These are phyloP conservation scores for Pestalotiopsis sp. DNA, from an alignment of 2,329 filamentous ascomycete species.

Conservation along the genomic window DNA sequence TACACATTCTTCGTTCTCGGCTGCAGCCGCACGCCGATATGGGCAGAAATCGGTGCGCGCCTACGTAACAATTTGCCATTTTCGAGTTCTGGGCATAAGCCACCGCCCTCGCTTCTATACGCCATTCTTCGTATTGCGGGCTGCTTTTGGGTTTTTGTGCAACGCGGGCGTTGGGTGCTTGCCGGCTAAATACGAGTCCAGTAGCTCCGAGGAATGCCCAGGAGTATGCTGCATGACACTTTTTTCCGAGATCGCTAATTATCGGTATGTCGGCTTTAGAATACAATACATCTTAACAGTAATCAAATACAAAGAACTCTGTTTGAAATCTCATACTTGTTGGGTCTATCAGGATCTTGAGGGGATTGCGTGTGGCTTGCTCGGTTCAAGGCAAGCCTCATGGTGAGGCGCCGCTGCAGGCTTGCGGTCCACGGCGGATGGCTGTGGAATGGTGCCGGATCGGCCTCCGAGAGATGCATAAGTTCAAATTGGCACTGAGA, in stretches of 20 bases:
- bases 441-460: no score
- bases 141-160: not conserved
- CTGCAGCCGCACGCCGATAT: not conserved
- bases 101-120: not conserved
- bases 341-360: not conserved
- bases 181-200: not conserved
- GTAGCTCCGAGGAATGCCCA: not conserved
- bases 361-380: not conserved
- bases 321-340: not conserved
- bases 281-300: not conserved
- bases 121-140: conserved; percentile 23
- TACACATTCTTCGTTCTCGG: not conserved
- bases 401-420: not conserved
- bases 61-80: not conserved
- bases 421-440: no score
- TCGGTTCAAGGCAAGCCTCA: not conserved
- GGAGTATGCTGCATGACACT: not conserved
- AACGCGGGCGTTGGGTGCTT: not conserved
- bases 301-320: not conserved
- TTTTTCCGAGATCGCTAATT: not conserved
- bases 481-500: no score
- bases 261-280: no score
- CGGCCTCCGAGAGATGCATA: no score
- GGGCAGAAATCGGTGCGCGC: not conserved
- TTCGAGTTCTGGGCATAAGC: not conserved